Evolutionary conservation across 148 eudicot species (phyloP), one percentile per base, ranked within the genome.

Genomic region (Dianthus caryophyllus): DNA sequence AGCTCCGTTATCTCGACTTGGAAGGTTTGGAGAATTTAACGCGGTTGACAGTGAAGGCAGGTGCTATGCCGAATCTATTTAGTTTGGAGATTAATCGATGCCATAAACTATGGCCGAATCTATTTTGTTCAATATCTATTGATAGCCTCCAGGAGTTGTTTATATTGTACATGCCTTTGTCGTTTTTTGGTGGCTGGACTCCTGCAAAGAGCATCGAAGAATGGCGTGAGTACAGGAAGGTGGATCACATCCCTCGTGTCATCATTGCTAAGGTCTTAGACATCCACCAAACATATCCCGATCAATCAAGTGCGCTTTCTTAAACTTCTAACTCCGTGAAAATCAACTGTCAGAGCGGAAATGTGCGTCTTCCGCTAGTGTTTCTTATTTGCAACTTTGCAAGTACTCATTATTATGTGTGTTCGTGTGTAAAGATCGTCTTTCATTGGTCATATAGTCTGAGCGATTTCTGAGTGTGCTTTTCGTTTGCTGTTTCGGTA

Each of bases 81-180:
- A 5, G 15, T 14, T 56, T 72, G 65, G 69, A 72, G 58, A 72
- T 72, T 53, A 47, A 47, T 11, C 0, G 65, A 22, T 72, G 76
- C 22, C 48, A 2, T 62, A 72, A 65, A 31, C 70, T 65, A 57
- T 1, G 47, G 49, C 47, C n/a, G 65, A 46, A 65, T 13, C 76
- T 70, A 31, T 49, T 65, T 3, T 70, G 76, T 5, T 47, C 65
- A 55, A 24, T 4, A 17, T 48, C 6, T 47, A 24, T 72, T 17
- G 5, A 21, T 48, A 56, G 20, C 25, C 76, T 72, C 16, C 24
- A 33, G 43, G 70, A 72, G 57, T 22, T 65, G 49, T 12, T 15
- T 10, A 30, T 72, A 30, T 15, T 43, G 25, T 72, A 47, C 7
- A 72, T 72, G 76, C 76, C 70, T 2, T 47, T 31, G 9, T 46